Percentiles rank a stretch among this genome's conserved stretches.
phyloP scores from a whole-genome alignment of 139 green algal genomes.

The Auxenochlorella protothecoides region DNA sequence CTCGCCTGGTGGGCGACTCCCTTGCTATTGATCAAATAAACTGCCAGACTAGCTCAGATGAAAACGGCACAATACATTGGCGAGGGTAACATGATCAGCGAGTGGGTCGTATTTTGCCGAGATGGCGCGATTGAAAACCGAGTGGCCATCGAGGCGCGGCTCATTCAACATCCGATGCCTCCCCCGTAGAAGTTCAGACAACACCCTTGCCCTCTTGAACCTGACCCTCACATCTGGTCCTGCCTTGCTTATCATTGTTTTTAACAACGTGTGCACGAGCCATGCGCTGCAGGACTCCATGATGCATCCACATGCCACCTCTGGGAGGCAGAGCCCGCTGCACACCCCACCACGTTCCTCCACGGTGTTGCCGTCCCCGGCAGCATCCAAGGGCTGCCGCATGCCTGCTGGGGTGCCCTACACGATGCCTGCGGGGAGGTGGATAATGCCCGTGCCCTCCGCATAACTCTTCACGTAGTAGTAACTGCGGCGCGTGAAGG shows the following conservation, averaged over 20 bases:
- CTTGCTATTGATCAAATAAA: not conserved
- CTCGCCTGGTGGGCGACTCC: not conserved
- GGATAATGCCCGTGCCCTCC: constrained; percentile 77
- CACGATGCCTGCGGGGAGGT: constrained; percentile 77
- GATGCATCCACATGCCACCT: not conserved
- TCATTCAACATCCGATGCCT: no score
- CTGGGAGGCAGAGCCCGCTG: not conserved
- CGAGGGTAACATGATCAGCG: no score
- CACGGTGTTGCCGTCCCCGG: no score
- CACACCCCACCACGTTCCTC: not conserved
- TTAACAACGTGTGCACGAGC: not conserved
- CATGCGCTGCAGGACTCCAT: not conserved
- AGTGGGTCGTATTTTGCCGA: no score
- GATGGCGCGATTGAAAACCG: no score
- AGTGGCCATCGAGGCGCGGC: no score
- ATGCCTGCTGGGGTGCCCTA: constrained; percentile 18
- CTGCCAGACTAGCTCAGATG: not conserved
- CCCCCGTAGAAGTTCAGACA: no score
- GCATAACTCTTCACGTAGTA: constrained; percentile 93
- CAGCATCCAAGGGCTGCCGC: no score
- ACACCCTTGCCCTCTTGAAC: no score
- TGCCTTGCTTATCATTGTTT: not conserved
- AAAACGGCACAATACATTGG: not conserved
- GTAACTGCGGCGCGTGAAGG: constrained; percentile 51
- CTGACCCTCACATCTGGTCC: no score